A percentile compares a stretch with the other conserved stretches of the same genome.
Conservation (phyloP, 106 monocot species). For the Dioscorea alata region DNA sequence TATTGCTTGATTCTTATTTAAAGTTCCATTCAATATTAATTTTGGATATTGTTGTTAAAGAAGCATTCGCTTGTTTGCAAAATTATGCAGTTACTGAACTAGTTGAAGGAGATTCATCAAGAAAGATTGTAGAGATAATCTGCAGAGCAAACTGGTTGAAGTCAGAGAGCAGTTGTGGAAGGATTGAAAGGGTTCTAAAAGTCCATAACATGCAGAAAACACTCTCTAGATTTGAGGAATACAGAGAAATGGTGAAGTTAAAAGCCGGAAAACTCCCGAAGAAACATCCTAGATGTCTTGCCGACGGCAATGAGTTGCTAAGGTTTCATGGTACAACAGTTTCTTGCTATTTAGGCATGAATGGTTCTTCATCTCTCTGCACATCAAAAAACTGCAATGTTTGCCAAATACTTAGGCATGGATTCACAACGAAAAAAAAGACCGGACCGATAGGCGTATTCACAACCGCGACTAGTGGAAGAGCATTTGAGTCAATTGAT, state of each 20-base stretch:
- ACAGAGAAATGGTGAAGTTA: conserved; percentile 70
- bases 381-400: conserved; percentile 54
- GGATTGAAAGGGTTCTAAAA: conserved; percentile 84
- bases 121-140: conserved; percentile 98
- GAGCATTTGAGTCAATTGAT: conserved; percentile 68
- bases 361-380: conserved; percentile 68
- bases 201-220: conserved; percentile 94
- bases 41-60: too few relatives aligned
- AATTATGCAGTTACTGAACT: conserved; percentile 74
- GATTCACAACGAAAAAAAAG: conserved; percentile 56
- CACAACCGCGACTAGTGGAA: conserved; percentile 82
- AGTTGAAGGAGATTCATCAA: conserved; percentile 83
- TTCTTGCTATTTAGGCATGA: conserved; percentile 60
- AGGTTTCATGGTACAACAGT: conserved; percentile 82
- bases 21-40: too few relatives aligned
- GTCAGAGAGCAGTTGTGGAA: conserved; percentile 49
- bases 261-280: conserved; percentile 78
- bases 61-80: too few relatives aligned
- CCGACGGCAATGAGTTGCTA: conserved; percentile 89
- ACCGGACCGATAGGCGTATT: conserved; percentile 67
- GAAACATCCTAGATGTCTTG: conserved; percentile 94
- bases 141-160: conserved; percentile 80
- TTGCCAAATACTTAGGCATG: conserved; percentile 64
- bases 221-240: conserved; percentile 74
- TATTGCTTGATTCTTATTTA: too few relatives aligned